Percentiles rank a stretch among this genome's conserved stretches.
Conservation (phyloP, 352 stramenopile genomes). For the Phytopythium cucurbitacearum region DNA sequence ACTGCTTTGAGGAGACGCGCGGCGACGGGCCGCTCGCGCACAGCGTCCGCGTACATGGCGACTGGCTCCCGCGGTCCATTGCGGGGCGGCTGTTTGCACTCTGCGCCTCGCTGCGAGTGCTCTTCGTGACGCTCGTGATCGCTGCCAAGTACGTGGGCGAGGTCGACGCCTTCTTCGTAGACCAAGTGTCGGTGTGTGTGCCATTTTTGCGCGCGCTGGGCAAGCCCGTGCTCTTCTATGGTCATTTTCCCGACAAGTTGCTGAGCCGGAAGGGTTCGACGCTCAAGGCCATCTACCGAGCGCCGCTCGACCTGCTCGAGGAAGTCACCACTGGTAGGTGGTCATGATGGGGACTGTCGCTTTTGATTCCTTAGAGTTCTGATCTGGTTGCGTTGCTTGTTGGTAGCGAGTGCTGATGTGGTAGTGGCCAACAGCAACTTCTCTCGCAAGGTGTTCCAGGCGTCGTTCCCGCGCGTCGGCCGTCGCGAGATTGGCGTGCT, state of each 20-base stretch:
- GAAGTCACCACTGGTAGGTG: constrained; percentile 88
- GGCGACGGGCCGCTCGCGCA: constrained; percentile 68
- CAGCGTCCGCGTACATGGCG: constrained; percentile 87
- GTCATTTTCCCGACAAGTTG: constrained; percentile 98
- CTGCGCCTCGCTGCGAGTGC: constrained; percentile 91
- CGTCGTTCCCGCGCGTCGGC: constrained; percentile 82
- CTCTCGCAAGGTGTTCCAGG: constrained; percentile 87
- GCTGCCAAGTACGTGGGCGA: constrained; percentile 32
- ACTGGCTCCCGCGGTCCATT: constrained; percentile 92
- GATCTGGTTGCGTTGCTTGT: not conserved
- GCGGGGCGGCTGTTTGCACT: constrained; percentile 88
- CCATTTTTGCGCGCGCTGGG: constrained; percentile 66
- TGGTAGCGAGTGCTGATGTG: constrained; percentile 76
- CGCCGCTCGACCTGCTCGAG: constrained; percentile 91
- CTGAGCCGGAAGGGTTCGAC: constrained; percentile 65
- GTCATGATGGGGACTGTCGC: constrained; percentile 10
- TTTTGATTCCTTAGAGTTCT: constrained; percentile 46
- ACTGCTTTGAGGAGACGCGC: constrained; percentile 95
- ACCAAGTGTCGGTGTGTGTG: constrained; percentile 80
- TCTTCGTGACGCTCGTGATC: constrained; percentile 88
- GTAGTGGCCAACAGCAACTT: constrained; percentile 97
- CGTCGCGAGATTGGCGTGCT: constrained; percentile 79
- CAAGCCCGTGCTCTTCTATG: constrained; percentile 96
- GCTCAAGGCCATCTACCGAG: constrained; percentile 89
- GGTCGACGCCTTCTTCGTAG: constrained; percentile 75